Evolutionary conservation across 2,329 filamentous ascomycete genomes (phyloP).

Genomic region (Capronia epimyces): DNA sequence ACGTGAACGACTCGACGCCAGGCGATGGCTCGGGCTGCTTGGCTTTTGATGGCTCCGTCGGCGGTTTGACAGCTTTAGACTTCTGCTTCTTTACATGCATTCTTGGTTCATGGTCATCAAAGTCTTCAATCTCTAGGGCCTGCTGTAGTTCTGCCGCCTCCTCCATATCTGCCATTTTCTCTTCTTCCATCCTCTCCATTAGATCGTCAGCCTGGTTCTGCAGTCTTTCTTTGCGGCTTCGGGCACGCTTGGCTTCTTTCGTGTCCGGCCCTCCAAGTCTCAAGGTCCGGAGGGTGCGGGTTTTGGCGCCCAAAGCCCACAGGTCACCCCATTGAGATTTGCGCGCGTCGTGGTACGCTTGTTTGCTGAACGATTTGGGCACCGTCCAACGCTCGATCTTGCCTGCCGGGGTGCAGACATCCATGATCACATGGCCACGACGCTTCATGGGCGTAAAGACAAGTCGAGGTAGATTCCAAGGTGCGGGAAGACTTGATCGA

Average conservation of each 20-base stretch:
- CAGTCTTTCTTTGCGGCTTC: slow-evolving; percentile 13
- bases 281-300: slow-evolving; percentile 58
- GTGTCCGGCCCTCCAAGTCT: slow-evolving; percentile 35
- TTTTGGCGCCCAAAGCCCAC: slow-evolving; percentile 93
- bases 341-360: slow-evolving; percentile 85
- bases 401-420: slow-evolving; percentile 81
- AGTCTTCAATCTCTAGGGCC: slow-evolving; percentile 7
- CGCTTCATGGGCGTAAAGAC: slow-evolving; percentile 80
- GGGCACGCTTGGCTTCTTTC: slow-evolving; percentile 16
- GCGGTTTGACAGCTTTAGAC: slow-evolving; percentile 48
- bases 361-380: slow-evolving; percentile 69
- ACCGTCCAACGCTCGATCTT: slow-evolving; percentile 91
- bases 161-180: slow-evolving; percentile 11
- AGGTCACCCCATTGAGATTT: slow-evolving; percentile 89
- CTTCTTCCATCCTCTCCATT: slow-evolving; percentile 17
- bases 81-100: slow-evolving; percentile 24
- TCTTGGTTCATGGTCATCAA: slow-evolving; percentile 37
- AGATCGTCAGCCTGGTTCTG: slow-evolving; percentile 16
- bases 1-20: slow-evolving; percentile 15
- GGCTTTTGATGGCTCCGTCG: background rate
- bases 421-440: slow-evolving; percentile 78
- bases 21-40: background rate
- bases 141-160: slow-evolving; percentile 13
- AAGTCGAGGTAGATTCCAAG: slow-evolving; percentile 61
- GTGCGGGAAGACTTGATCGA: slow-evolving; percentile 43